These are phyloP conservation scores for Magnolia kwangsiensis DNA, from an alignment of 164 flowering plant genomes.

Conservation along the genomic window DNA sequence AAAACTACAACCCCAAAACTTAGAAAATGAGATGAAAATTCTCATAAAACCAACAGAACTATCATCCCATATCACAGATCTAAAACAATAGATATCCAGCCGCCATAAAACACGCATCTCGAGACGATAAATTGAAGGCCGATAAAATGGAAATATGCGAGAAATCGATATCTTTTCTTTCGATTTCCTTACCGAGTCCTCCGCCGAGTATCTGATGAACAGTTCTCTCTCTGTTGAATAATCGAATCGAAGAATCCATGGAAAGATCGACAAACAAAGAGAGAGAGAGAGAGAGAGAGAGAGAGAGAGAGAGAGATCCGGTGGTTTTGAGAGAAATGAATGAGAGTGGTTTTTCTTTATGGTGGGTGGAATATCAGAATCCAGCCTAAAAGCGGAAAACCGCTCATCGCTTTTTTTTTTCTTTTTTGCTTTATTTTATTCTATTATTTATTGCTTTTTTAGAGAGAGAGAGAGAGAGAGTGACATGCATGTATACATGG, in stretches of 20 bases:
- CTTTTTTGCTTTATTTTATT: too few species aligned
- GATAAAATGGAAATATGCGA: neutral
- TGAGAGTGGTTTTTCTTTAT: conserved; percentile 6
- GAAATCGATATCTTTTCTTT: neutral
- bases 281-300: neutral
- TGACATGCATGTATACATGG: too few species aligned
- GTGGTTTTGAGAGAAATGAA: neutral
- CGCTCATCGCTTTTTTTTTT: conserved; percentile 16
- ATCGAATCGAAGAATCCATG: conserved; percentile 61
- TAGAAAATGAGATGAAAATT: neutral
- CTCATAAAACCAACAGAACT: neutral
- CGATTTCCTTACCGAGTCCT: conserved; percentile 48
- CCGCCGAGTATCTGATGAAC: conserved; percentile 86
- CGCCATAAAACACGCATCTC: neutral
- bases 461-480: too few species aligned
- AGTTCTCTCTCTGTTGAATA: conserved; percentile 59
- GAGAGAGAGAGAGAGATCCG: neutral
- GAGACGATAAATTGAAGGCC: neutral
- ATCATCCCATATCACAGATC: neutral
- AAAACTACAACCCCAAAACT: neutral
- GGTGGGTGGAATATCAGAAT: conserved; percentile 25
- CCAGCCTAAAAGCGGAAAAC: conserved; percentile 57
- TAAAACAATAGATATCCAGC: neutral
- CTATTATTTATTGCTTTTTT: too few species aligned
- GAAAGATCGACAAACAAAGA: neutral